These are phyloP conservation scores for Dothistroma pini DNA, from an alignment of 2,329 filamentous ascomycete species.

Conservation along the genomic window DNA sequence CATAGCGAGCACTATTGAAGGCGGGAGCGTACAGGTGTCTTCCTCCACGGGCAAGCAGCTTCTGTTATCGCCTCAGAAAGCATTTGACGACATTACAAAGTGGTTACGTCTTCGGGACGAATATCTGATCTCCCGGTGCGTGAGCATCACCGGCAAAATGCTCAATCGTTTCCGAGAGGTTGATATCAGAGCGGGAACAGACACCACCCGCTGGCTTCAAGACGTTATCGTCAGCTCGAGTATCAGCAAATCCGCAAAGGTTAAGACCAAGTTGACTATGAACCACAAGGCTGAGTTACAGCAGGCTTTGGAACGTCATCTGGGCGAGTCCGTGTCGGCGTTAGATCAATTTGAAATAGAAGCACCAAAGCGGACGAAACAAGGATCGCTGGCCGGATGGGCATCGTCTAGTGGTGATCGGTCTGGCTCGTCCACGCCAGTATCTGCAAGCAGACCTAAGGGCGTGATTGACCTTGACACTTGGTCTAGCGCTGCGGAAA, in stretches of 20 bases:
- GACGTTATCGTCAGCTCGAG: constrained; percentile 55
- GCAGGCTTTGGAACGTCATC: constrained; percentile 54
- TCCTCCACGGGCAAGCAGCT: constrained; percentile 48
- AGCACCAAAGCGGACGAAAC: constrained; percentile 34
- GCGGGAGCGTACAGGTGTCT: constrained; percentile 35
- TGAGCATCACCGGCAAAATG: constrained; percentile 79
- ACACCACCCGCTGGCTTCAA: constrained; percentile 59
- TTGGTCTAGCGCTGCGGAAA: constrained; percentile 19
- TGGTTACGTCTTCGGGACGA: constrained; percentile 89
- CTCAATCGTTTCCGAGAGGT: constrained; percentile 76
- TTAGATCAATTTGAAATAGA: constrained; percentile 19
- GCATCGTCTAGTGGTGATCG: constrained; percentile 33
- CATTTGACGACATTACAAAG: constrained; percentile 64
- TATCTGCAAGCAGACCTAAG: constrained; percentile 20
- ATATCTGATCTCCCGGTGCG: constrained; percentile 77
- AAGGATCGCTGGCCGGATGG: constrained; percentile 41
- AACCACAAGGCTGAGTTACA: constrained; percentile 82
- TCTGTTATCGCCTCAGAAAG: constrained; percentile 60
- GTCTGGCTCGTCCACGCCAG: constrained; percentile 24
- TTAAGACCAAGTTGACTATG: constrained; percentile 74
- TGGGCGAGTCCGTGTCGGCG: constrained; percentile 33
- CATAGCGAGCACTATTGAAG: constrained; percentile 65
- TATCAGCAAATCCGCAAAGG: constrained; percentile 41
- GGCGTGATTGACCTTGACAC: constrained; percentile 32
- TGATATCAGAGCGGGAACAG: constrained; percentile 62